Base-by-base conservation (phyloP, 2,329 filamentous ascomycete species). In the Diplodia intermedia region DNA sequence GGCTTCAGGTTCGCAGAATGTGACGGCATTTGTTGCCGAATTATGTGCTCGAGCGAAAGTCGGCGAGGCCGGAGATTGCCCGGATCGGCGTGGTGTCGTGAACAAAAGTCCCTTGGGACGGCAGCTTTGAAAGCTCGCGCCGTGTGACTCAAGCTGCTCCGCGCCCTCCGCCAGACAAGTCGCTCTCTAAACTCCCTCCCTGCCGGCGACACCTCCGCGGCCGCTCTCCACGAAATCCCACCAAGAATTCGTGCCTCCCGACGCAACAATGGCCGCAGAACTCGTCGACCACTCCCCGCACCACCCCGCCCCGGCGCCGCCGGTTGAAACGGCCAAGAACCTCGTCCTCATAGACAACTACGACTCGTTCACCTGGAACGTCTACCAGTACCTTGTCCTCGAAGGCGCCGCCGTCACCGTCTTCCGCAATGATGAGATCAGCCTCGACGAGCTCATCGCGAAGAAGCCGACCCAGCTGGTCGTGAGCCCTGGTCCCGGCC, bases 321-420 rank as follows among this genome's bases (percentile, higher is more conserved):
- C 89, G 43, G 84, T 97, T 65, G 79, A 90, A 29, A 93, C 89
- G 62, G 95, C 95, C 31, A 91, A 91, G 68, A 98, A 98, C 80
- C 86, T 99, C 69, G 87, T 99, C 71, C 86, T 99, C 71, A 97
- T 99, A 75, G 95, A 99, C 85, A 99, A 99, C 82, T 99, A 98
- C 81, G 95, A 99, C 81, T 98, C 95, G 3, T 99, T 99, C 80
- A 97, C 94, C 69, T 99, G 94, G 93, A 99, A 99, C 77, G 93
- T 99, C 69, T 99, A 98, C 80, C 96, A 99, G 80, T 99, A 99
- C 76, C 88, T 99, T 1, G 91, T 94, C 7, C 89, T 99, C n/a
- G 95, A 98, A 79, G 95, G 95, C 38, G 95, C 96, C 33, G 91
- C 85, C 0, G 95, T 97, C 62, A 92, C 90, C 4, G 95, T 99